These are phyloP conservation scores for Candida nemodendra DNA, from an alignment of 805 yeast species.

Conservation along the genomic window DNA sequence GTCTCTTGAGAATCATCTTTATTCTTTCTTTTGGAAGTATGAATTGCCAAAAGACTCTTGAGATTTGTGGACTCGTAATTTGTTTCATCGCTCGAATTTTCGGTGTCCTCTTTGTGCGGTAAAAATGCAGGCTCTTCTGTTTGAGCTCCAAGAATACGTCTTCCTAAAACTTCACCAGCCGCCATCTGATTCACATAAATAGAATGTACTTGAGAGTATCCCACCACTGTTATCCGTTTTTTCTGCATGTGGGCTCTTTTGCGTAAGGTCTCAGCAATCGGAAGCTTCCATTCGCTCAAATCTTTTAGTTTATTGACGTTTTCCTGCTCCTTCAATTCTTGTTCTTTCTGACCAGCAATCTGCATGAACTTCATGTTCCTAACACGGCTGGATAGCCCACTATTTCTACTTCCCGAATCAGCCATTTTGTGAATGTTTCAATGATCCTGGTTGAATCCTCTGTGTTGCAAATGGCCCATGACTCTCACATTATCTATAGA, in stretches of 20 bases:
- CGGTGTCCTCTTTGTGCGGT: not conserved
- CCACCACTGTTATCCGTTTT: constrained; percentile 24
- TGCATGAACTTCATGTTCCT: constrained; percentile 81
- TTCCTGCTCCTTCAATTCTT: constrained; percentile 32
- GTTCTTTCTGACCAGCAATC: constrained; percentile 38
- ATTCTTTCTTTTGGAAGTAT: constrained; percentile 5
- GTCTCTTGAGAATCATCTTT: constrained; percentile 1
- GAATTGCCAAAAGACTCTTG: constrained; percentile 6
- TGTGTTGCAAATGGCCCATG: no score
- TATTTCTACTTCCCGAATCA: constrained; percentile 20
- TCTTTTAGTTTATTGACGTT: constrained; percentile 39
- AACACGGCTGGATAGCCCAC: constrained; percentile 61
- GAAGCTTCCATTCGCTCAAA: constrained; percentile 50
- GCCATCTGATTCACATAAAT: constrained; percentile 8
- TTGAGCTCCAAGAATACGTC: constrained; percentile 28
- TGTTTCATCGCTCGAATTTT: not conserved
- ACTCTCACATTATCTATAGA: not conserved
- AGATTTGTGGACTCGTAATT: not conserved
- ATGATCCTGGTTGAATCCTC: no score
- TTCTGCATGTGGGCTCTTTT: constrained; percentile 17
- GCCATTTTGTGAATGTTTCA: constrained; percentile 11
- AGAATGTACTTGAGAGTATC: constrained; percentile 27
- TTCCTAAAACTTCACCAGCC: constrained; percentile 19
- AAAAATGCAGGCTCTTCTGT: not conserved
- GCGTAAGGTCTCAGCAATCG: constrained; percentile 31